phyloP scores from a whole-genome alignment of 2,329 filamentous ascomycete species.

The Pseudocercospora crystallina region DNA sequence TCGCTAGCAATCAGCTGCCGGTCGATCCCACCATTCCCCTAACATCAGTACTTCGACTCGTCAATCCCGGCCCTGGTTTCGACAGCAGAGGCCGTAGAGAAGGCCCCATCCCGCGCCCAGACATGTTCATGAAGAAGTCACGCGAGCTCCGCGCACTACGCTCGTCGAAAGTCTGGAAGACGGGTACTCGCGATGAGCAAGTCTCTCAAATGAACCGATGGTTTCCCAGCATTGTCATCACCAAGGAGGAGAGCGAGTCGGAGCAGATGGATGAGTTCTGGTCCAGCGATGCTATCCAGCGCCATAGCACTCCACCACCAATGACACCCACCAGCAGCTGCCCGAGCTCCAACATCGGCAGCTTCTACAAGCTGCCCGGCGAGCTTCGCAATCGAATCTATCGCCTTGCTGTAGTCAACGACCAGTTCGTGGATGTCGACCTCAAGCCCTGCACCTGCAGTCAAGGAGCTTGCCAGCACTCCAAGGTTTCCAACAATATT shows the following conservation, averaged over 20 bases:
- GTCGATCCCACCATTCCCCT: conserved; percentile 11
- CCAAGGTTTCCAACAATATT: conserved; percentile 13
- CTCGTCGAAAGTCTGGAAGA: conserved; percentile 7
- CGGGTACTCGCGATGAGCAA: conserved; percentile 15
- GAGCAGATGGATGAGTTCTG: not conserved
- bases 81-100: not conserved
- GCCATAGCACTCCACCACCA: not conserved
- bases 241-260: not conserved
- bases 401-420: conserved; percentile 20
- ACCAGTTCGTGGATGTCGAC: conserved; percentile 18
- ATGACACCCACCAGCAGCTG: conserved; percentile 15
- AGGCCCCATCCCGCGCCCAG: conserved; percentile 4
- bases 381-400: conserved; percentile 31
- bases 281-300: not conserved
- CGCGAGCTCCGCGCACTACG: conserved; percentile 16
- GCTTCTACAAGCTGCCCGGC: conserved; percentile 26
- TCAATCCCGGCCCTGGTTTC: conserved; percentile 1
- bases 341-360: conserved; percentile 25
- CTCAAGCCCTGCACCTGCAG: conserved; percentile 18
- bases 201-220: conserved; percentile 17
- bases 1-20: not conserved
- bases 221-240: conserved; percentile 15
- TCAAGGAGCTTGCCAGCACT: conserved; percentile 22
- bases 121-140: conserved; percentile 12
- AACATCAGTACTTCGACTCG: conserved; percentile 10